phyloP scores from a whole-genome alignment of 1,139 yeast genomes.

The Wickerhamiella infanticola region DNA sequence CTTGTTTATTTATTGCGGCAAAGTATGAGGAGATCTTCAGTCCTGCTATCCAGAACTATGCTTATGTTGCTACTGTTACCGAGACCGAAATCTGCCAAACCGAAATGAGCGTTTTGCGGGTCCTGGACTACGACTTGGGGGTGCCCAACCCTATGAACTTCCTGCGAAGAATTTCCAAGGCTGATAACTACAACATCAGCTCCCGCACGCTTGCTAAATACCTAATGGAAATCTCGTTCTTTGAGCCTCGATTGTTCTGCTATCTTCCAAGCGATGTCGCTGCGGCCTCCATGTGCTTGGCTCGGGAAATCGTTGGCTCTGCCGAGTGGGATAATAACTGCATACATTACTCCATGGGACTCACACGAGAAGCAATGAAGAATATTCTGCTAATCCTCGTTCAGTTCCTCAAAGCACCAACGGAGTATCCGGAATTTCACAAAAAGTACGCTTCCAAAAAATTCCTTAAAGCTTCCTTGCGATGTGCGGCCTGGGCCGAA shows the following conservation, averaged over 20 bases:
- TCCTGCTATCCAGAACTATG: slow-evolving; percentile 78
- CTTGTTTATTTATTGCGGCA: slow-evolving; percentile 82
- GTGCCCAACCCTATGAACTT: slow-evolving; percentile 94
- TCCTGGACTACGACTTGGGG: slow-evolving; percentile 62
- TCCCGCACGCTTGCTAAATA: slow-evolving; percentile 87
- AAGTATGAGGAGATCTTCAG: slow-evolving; percentile 91
- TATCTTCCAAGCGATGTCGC: slow-evolving; percentile 70
- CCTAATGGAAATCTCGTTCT: slow-evolving; percentile 62
- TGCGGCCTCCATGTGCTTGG: slow-evolving; percentile 83
- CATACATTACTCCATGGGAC: slow-evolving; percentile 87
- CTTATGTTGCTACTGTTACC: slow-evolving; percentile 73
- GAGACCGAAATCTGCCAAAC: slow-evolving; percentile 80
- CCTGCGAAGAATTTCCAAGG: slow-evolving; percentile 80
- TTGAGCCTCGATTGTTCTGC: slow-evolving; percentile 70
- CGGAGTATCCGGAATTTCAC: slow-evolving; percentile 82
- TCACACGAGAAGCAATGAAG: slow-evolving; percentile 52
- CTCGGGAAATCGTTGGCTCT: slow-evolving; percentile 55
- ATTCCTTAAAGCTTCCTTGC: slow-evolving; percentile 78
- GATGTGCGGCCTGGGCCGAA: slow-evolving; percentile 88
- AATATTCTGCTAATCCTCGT: slow-evolving; percentile 60
- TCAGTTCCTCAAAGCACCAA: slow-evolving; percentile 70
- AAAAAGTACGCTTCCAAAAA: slow-evolving; percentile 85
- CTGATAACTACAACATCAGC: slow-evolving; percentile 88
- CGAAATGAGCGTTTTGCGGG: slow-evolving; percentile 66
- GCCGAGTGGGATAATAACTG: slow-evolving; percentile 59